A percentile compares a stretch with the other conserved stretches of the same genome.
Conservation (phyloP, 495 filamentous ascomycete genomes). For the Umbilicaria muhlenbergii region DNA sequence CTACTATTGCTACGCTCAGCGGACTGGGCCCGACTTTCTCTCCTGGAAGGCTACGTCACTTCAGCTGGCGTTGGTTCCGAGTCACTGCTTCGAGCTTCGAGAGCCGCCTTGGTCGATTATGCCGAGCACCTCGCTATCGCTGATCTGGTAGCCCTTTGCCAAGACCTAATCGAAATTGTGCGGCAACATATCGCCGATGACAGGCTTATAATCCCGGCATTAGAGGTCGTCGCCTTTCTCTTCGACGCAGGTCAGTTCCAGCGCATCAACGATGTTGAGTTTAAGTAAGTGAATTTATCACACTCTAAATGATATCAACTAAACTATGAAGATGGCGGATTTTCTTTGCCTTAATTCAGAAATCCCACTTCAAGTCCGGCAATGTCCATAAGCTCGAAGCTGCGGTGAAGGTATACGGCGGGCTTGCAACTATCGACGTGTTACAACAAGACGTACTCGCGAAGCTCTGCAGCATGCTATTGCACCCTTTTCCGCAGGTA, state of each 20-base stretch:
- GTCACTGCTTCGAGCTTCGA: conserved; percentile 55
- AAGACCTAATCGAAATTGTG: conserved; percentile 28
- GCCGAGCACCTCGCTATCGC: conserved; percentile 20
- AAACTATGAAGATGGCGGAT: conserved; percentile 28
- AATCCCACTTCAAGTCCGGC: conserved; percentile 64
- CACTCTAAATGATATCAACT: not conserved
- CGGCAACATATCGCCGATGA: conserved; percentile 39
- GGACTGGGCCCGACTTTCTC: conserved; percentile 24
- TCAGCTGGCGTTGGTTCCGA: conserved; percentile 78
- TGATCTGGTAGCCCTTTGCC: conserved; percentile 21
- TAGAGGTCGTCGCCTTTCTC: conserved; percentile 64
- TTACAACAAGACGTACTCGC: conserved; percentile 29
- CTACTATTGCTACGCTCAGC: conserved; percentile 22
- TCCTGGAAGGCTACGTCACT: conserved; percentile 64
- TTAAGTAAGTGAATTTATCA: not conserved
- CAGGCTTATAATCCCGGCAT: conserved; percentile 52
- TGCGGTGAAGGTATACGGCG: conserved; percentile 61
- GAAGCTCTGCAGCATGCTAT: conserved; percentile 41
- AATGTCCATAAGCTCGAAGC: conserved; percentile 67
- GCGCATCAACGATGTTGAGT: conserved; percentile 5
- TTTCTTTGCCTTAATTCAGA: conserved; percentile 55
- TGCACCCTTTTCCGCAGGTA: conserved; percentile 50
- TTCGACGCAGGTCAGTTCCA: conserved; percentile 39
- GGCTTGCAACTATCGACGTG: conserved; percentile 30
- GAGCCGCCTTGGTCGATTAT: conserved; percentile 48